phyloP scores from a whole-genome alignment of 495 filamentous ascomycete species.

The Stereocaulon alpinum region DNA sequence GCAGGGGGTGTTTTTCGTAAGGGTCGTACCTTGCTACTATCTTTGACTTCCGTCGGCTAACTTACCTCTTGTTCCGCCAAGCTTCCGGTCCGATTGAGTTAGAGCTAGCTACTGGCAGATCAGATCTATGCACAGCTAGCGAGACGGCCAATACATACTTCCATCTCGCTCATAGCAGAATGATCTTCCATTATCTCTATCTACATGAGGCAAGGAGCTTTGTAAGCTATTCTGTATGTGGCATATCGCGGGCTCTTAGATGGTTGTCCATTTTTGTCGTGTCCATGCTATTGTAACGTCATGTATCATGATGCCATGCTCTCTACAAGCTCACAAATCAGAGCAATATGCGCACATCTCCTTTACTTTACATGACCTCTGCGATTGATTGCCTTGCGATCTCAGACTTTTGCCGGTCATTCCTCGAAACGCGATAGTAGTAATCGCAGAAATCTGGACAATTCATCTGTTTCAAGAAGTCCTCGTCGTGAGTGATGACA shows the following conservation, averaged over 20 bases:
- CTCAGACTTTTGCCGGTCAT: slow-evolving; percentile 76
- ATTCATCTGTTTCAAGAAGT: slow-evolving; percentile 87
- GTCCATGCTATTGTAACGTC: background rate
- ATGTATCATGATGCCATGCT: background rate
- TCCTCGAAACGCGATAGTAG: slow-evolving; percentile 76
- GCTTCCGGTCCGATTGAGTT: background rate
- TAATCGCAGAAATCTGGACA: slow-evolving; percentile 88
- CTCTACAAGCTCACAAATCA: background rate
- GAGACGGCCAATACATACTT: background rate
- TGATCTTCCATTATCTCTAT: background rate
- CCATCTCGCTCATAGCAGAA: background rate
- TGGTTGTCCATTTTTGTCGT: background rate
- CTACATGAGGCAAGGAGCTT: background rate
- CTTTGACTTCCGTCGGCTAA: background rate
- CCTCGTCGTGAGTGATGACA: slow-evolving; percentile 98
- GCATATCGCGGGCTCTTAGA: background rate
- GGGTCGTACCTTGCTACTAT: slow-evolving; percentile 1
- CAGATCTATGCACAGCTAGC: background rate
- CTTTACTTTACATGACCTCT: slow-evolving; percentile 34
- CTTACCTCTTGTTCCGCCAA: background rate
- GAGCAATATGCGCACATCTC: background rate
- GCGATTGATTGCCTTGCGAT: slow-evolving; percentile 65
- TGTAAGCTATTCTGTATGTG: background rate
- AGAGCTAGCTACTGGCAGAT: background rate
- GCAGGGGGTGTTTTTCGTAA: background rate